Conservation (phyloP, 768 basidiomycete species). For the Tylopilus balloui region DNA sequence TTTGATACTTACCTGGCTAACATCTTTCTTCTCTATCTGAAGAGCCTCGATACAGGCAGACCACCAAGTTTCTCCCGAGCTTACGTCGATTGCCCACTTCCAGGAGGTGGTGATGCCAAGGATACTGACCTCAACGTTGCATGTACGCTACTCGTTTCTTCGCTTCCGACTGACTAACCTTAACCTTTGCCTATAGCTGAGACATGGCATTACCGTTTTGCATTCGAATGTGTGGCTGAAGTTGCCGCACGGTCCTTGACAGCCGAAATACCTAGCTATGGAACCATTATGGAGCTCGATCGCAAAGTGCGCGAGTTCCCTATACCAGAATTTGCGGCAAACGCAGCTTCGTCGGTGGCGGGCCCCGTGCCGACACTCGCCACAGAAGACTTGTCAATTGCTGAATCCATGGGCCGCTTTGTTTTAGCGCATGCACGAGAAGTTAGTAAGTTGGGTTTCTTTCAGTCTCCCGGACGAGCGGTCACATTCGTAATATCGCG, state of each 20-base stretch:
- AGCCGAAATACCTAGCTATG: slow-evolving; percentile 58
- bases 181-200: slow-evolving; percentile 42
- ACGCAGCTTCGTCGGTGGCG: slow-evolving; percentile 35
- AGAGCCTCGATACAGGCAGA: slow-evolving; percentile 69
- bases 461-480: neutral
- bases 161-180: neutral
- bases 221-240: slow-evolving; percentile 60
- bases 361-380: slow-evolving; percentile 11
- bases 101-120: slow-evolving; percentile 28
- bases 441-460: slow-evolving; percentile 31
- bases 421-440: slow-evolving; percentile 35
- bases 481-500: slow-evolving; percentile 3
- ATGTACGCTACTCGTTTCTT: slow-evolving; percentile 24
- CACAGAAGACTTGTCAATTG: slow-evolving; percentile 12
- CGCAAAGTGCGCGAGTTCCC: slow-evolving; percentile 64
- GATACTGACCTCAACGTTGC: slow-evolving; percentile 19
- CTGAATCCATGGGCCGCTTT: slow-evolving; percentile 38
- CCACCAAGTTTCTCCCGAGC: slow-evolving; percentile 64
- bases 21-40: neutral
- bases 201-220: slow-evolving; percentile 61
- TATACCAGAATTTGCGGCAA: slow-evolving; percentile 44
- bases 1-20: slow-evolving; percentile 9
- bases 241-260: slow-evolving; percentile 59
- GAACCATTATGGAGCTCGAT: slow-evolving; percentile 64
- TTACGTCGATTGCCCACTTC: slow-evolving; percentile 65